These are phyloP conservation scores for Ophiognomonia clavigignenti-juglandacearum DNA, from an alignment of 2,329 filamentous ascomycete genomes.

Conservation along the genomic window DNA sequence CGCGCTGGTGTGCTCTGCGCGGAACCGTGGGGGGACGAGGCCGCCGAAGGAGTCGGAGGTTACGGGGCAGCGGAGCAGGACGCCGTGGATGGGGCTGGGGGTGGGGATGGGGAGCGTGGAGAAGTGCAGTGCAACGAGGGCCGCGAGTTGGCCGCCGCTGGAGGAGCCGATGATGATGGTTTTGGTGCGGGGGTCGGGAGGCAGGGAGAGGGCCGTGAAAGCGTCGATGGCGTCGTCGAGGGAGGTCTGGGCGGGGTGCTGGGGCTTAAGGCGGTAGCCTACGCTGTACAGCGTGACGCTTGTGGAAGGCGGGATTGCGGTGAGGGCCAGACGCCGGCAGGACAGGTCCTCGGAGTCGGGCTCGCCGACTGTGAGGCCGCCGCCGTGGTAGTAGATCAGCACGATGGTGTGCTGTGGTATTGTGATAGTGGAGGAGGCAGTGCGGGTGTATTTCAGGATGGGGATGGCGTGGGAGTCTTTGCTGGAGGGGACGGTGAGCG, in stretches of 20 bases:
- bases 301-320: constrained; percentile 17
- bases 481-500: constrained; percentile 27
- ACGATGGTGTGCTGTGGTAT: constrained; percentile 27
- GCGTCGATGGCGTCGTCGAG: constrained; percentile 37
- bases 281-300: constrained; percentile 36
- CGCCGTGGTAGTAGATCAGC: constrained; percentile 47
- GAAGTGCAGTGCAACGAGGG: constrained; percentile 35
- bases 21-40: constrained; percentile 30
- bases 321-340: constrained; percentile 36
- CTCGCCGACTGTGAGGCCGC: constrained; percentile 41
- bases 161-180: constrained; percentile 40
- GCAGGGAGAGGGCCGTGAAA: constrained; percentile 23
- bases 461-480: constrained; percentile 31
- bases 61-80: constrained; percentile 43
- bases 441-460: constrained; percentile 28
- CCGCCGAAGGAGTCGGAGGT: constrained; percentile 38
- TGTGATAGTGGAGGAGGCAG: not conserved
- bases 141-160: constrained; percentile 43
- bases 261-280: constrained; percentile 40
- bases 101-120: constrained; percentile 18
- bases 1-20: constrained; percentile 34
- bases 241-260: constrained; percentile 32
- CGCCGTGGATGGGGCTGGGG: constrained; percentile 28
- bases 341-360: constrained; percentile 45
- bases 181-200: constrained; percentile 10